These are phyloP conservation scores for Phyllosticta citriasiana DNA, from an alignment of 2,329 filamentous ascomycete genomes.

Conservation along the genomic window DNA sequence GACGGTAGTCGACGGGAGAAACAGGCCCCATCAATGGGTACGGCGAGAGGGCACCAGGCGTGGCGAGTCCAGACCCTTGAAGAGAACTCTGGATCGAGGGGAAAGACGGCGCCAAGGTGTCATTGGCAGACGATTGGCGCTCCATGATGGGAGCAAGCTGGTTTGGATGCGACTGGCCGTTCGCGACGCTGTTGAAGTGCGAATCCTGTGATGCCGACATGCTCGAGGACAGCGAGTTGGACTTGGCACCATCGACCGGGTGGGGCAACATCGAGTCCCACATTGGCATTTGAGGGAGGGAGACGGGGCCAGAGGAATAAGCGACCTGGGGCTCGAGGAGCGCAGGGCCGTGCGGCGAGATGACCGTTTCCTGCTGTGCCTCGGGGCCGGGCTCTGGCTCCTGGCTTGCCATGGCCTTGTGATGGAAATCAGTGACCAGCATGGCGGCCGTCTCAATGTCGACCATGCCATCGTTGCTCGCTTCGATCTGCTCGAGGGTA, in stretches of 20 bases:
- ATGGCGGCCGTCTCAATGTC: constrained; percentile 96
- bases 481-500: constrained; percentile 85
- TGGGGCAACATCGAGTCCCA: constrained; percentile 85
- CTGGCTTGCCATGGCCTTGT: constrained; percentile 79
- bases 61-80: constrained; percentile 57
- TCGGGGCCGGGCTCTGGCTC: constrained; percentile 44
- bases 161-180: constrained; percentile 47
- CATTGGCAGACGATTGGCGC: constrained; percentile 42
- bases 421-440: constrained; percentile 96
- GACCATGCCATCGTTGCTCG: constrained; percentile 79
- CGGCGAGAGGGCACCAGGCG: constrained; percentile 64
- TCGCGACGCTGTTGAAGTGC: constrained; percentile 49
- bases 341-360: constrained; percentile 59
- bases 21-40: constrained; percentile 58
- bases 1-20: constrained; percentile 58
- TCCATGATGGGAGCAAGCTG: constrained; percentile 62
- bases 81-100: constrained; percentile 63
- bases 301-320: constrained; percentile 65
- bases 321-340: constrained; percentile 69
- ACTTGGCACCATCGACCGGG: constrained; percentile 58
- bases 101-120: constrained; percentile 54
- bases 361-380: constrained; percentile 51
- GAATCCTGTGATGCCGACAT: constrained; percentile 56
- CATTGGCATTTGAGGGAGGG: constrained; percentile 66
- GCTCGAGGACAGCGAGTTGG: constrained; percentile 61